These are phyloP conservation scores for Fusarium sambucinum DNA, from an alignment of 2,329 filamentous ascomycete genomes.

Conservation along the genomic window DNA sequence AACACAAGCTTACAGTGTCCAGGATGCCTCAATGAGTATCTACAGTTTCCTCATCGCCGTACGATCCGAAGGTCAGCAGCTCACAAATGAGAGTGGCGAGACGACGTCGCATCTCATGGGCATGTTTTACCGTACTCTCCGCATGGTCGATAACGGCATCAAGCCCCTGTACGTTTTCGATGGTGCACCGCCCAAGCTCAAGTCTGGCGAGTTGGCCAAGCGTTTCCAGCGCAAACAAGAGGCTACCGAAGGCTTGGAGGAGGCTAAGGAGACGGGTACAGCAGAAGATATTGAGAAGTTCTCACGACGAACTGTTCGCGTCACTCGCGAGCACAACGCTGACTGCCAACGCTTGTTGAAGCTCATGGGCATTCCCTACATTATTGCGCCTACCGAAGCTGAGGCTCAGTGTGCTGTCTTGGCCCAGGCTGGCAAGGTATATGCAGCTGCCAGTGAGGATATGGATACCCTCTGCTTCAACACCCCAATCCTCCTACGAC, in stretches of 20 bases:
- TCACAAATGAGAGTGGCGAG: conserved; percentile 94
- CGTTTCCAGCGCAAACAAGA: conserved; percentile 95
- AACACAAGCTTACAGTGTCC: conserved; percentile 11
- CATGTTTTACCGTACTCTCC: conserved; percentile 98
- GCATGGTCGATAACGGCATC: conserved; percentile 98
- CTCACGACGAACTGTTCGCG: conserved; percentile 89
- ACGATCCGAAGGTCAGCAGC: conserved; percentile 94
- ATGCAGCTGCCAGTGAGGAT: conserved; percentile 95
- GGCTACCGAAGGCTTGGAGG: conserved; percentile 88
- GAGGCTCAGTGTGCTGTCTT: conserved; percentile 96
- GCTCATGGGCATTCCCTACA: conserved; percentile 96
- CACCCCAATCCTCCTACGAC: conserved; percentile 87
- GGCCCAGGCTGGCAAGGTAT: conserved; percentile 92
- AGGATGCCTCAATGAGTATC: conserved; percentile 88
- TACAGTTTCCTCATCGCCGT: conserved; percentile 99
- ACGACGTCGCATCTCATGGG: conserved; percentile 99
- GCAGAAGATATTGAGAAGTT: conserved; percentile 99
- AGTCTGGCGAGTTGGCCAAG: conserved; percentile 96
- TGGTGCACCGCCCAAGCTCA: conserved; percentile 94
- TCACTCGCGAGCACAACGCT: conserved; percentile 95
- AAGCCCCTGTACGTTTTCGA: conserved; percentile 99
- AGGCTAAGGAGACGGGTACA: conserved; percentile 96
- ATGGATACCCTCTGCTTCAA: conserved; percentile 99
- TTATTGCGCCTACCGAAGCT: conserved; percentile 95
- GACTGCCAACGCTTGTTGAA: conserved; percentile 92